These are phyloP conservation scores for Tricladium varicosporioides DNA, from an alignment of 2,329 filamentous ascomycete genomes.

Conservation along the genomic window DNA sequence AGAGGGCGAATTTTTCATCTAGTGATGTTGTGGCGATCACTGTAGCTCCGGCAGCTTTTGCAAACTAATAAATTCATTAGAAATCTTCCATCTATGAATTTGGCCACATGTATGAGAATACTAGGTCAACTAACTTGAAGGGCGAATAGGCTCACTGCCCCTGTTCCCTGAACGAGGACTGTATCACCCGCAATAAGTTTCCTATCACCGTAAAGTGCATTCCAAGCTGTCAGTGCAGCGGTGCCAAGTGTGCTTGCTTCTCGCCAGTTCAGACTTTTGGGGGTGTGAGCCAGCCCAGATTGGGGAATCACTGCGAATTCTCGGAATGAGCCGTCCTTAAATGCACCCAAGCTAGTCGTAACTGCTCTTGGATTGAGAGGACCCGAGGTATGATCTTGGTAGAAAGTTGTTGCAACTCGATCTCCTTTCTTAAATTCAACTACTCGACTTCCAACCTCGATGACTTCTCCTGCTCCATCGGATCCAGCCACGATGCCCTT, in stretches of 20 bases:
- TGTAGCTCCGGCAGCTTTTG: constrained; percentile 48
- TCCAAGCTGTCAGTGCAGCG: constrained; percentile 50
- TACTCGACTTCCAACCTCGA: constrained; percentile 59
- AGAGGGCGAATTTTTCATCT: constrained; percentile 49
- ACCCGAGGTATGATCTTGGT: constrained; percentile 2
- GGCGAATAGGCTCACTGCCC: constrained; percentile 40
- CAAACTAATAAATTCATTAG: constrained; percentile 35
- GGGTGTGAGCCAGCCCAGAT: constrained; percentile 51
- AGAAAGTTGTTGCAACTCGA: constrained; percentile 31
- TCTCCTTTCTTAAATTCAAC: constrained; percentile 60
- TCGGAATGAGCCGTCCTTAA: constrained; percentile 35
- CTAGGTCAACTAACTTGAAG: constrained; percentile 22
- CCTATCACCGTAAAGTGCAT: constrained; percentile 45
- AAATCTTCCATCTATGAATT: too few relatives aligned
- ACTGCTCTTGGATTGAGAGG: neutral
- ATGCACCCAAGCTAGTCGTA: neutral
- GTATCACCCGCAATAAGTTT: constrained; percentile 33
- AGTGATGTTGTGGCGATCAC: constrained; percentile 60
- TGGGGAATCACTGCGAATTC: constrained; percentile 42
- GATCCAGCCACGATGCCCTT: constrained; percentile 53
- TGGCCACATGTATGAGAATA: too few relatives aligned
- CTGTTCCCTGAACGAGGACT: constrained; percentile 41
- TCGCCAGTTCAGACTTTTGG: constrained; percentile 42
- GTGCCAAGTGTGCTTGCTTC: constrained; percentile 49
- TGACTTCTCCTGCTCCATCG: constrained; percentile 65